Percentiles rank a stretch among this genome's conserved stretches.
These are phyloP conservation scores for Aeschynomene evenia DNA, from an alignment of 306 rosid species.

Conservation along the genomic window DNA sequence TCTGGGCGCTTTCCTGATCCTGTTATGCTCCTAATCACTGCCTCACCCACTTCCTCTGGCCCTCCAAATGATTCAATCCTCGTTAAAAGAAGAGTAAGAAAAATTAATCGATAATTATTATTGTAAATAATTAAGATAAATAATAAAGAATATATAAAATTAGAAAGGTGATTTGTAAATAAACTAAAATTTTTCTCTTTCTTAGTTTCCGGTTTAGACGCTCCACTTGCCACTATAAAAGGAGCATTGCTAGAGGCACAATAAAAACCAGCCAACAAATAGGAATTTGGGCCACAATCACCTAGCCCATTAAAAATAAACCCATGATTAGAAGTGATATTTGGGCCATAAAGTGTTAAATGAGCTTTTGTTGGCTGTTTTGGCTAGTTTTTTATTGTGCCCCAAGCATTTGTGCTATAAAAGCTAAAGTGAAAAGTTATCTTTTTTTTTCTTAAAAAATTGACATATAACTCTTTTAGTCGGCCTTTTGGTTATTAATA, in stretches of 20 bases:
- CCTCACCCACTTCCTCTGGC: slow-evolving; percentile 83
- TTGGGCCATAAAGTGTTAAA: no score
- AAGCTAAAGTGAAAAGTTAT: slow-evolving; percentile 13
- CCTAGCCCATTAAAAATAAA: no score
- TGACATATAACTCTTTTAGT: not conserved
- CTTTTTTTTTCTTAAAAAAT: not conserved
- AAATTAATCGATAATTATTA: no score
- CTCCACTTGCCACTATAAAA: not conserved
- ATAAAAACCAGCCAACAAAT: no score
- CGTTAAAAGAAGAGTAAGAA: not conserved
- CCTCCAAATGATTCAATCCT: slow-evolving; percentile 93
- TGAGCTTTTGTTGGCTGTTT: no score
- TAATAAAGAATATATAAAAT: not conserved
- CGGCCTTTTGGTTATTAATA: not conserved
- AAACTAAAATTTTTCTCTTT: not conserved
- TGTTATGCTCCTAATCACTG: slow-evolving; percentile 59
- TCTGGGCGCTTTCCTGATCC: slow-evolving; percentile 62
- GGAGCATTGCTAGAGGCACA: no score
- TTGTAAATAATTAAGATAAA: not conserved
- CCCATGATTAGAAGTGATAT: no score
- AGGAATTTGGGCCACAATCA: no score
- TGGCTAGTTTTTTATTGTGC: no score
- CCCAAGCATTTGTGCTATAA: no score
- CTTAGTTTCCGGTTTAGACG: not conserved
- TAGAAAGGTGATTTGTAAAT: not conserved